Percentiles rank a stretch among this genome's conserved stretches.
Conservation (phyloP, 148 eudicot genomes). For the Heliosperma pusillum region DNA sequence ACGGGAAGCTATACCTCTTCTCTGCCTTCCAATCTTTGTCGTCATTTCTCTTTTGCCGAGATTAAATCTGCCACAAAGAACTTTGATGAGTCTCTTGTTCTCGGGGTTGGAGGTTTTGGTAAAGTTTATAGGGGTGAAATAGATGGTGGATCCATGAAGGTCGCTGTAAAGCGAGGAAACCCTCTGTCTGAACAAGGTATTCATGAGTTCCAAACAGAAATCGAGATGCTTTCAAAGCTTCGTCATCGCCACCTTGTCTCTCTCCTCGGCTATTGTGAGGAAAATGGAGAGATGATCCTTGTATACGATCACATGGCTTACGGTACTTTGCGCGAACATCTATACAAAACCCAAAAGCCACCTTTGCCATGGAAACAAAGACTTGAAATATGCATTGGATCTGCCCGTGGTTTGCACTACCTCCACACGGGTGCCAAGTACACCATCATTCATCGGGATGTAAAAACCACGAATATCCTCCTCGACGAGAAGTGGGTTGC, state of each 20-base stretch:
- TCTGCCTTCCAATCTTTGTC: conserved; percentile 82
- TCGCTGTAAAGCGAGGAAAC: conserved; percentile 90
- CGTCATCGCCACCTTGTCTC: conserved; percentile 96
- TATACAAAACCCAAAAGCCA: conserved; percentile 90
- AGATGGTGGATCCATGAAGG: conserved; percentile 67
- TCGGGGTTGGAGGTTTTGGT: conserved; percentile 97
- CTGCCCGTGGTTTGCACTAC: conserved; percentile 95
- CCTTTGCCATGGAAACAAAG: conserved; percentile 97
- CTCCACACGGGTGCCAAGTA: conserved; percentile 96
- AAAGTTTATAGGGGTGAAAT: conserved; percentile 86
- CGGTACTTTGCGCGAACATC: conserved; percentile 94
- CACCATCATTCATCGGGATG: conserved; percentile 95
- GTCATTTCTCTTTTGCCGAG: conserved; percentile 89
- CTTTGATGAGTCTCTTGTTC: conserved; percentile 77
- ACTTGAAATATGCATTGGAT: conserved; percentile 88
- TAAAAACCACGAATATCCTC: conserved; percentile 90
- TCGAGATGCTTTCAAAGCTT: conserved; percentile 97
- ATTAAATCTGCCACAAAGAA: conserved; percentile 89
- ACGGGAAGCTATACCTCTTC: conserved; percentile 90
- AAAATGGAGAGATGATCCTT: conserved; percentile 89
- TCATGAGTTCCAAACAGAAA: conserved; percentile 93
- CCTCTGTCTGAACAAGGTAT: conserved; percentile 89
- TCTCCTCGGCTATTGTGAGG: conserved; percentile 90
- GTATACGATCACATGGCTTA: conserved; percentile 94
- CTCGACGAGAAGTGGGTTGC: conserved; percentile 95